Percentiles rank a stretch among this genome's conserved stretches.
phyloP scores from a whole-genome alignment of 1,284 basidiomycete species.

The Cryptococcus sp. region DNA sequence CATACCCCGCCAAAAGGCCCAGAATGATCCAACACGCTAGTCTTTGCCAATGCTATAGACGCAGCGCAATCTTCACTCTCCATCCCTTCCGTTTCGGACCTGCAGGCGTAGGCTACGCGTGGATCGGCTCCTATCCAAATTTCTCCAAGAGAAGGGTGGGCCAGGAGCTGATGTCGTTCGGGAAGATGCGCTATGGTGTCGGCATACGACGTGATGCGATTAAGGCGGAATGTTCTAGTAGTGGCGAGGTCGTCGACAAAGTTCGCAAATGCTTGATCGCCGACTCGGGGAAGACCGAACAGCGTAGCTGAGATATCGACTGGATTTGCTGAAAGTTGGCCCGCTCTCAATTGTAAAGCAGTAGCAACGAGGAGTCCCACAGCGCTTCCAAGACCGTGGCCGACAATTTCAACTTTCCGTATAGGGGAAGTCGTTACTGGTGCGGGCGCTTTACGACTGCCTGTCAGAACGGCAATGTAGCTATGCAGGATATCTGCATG shows the following conservation, averaged over 20 bases:
- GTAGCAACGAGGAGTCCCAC: conserved; percentile 30
- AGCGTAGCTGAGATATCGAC: conserved; percentile 26
- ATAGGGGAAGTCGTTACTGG: conserved; percentile 12
- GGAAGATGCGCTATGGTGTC: conserved; percentile 37
- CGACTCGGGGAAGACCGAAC: conserved; percentile 33
- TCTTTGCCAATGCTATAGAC: conserved; percentile 22
- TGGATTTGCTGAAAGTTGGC: conserved; percentile 8
- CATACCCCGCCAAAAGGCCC: conserved; percentile 37
- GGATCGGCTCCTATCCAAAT: conserved; percentile 36
- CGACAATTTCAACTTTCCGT: conserved; percentile 30
- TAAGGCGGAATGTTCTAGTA: conserved; percentile 6
- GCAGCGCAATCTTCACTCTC: conserved; percentile 21
- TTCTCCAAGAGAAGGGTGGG: conserved; percentile 29
- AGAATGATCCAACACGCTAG: conserved; percentile 28
- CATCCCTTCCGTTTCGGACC: conserved; percentile 6
- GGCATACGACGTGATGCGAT: conserved; percentile 30
- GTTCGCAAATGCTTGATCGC: conserved; percentile 25
- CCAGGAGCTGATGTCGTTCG: conserved; percentile 23
- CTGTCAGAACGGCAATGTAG: conserved; percentile 9
- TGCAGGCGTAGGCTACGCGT: conserved; percentile 22
- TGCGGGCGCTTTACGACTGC: not conserved
- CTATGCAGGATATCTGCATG: conserved; percentile 9
- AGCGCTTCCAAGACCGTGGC: conserved; percentile 36
- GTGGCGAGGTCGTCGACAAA: conserved; percentile 27
- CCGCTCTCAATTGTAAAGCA: conserved; percentile 25